Evolutionary conservation across 768 basidiomycete genomes (phyloP), one percentile per base, ranked within the genome.

Genomic region (Hygrophorus russula): DNA sequence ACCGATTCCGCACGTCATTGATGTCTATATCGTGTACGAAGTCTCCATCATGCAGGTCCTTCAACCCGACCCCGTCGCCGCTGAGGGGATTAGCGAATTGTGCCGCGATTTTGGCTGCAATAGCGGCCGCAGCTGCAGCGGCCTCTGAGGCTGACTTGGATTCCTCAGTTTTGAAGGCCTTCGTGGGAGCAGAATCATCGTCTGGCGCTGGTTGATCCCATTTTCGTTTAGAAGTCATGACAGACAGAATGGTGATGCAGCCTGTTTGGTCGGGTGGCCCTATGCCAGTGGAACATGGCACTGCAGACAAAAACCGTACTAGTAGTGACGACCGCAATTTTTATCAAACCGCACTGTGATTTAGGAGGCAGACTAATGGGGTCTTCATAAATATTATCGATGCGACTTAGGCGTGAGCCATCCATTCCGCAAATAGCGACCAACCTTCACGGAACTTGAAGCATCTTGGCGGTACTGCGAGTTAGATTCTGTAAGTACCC

Each of bases 21-120:
- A 98, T 96, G 59, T 97, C 94, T 44, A 97, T 93, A 56, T 96
- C 89, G 51, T 87, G 75, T 10, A 78, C 82, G 53, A 81, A 97
- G 36, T 86, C 87, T 34, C 71, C 86, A 51, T 88, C 85, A 39
- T 84, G 77, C 2, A 69, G 68, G 56, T 88, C 86, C 50, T 76
- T 75, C 39, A 63, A 53, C 13, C 70, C 70, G 50, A 56, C 36
- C 46, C 67, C 56, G 52, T 68, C 63, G 69, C 56, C 56, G 7
- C 24, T 24, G 62, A 58, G 53, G 69, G 42, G 55, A 67, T 63
- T 66, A 33, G 72, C 72, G 43, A 89, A 85, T 55, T 89, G 85
- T 0, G 87, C 90, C 5, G 92, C 91, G 60, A 96, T 93, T 74
- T 92, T 91, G 47, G 92, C 91, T 46, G 91, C 89, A 49, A 92